These are phyloP conservation scores for Pseudomonodictys pantanalensis DNA, from an alignment of 495 filamentous ascomycete genomes.

Conservation along the genomic window DNA sequence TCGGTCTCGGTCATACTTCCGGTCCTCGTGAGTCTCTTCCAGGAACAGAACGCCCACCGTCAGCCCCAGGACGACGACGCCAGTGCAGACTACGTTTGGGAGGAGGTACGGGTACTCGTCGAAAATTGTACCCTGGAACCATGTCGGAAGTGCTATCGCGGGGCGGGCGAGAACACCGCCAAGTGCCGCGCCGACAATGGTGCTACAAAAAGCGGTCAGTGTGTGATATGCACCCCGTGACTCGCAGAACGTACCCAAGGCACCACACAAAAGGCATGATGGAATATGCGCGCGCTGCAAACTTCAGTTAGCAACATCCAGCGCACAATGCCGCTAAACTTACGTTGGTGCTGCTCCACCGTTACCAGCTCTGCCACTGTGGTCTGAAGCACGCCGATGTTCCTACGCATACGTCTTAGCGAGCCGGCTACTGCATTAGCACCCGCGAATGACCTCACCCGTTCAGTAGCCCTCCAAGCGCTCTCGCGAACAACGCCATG, in stretches of 20 bases:
- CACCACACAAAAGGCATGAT: slow-evolving; percentile 99
- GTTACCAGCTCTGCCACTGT: slow-evolving; percentile 92
- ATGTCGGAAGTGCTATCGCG: slow-evolving; percentile 70
- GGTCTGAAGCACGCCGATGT: slow-evolving; percentile 91
- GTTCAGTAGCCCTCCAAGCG: slow-evolving; percentile 87
- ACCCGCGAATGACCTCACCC: slow-evolving; percentile 55
- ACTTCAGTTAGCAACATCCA: neutral
- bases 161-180: slow-evolving; percentile 88
- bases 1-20: slow-evolving; percentile 69
- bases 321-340: slow-evolving; percentile 35
- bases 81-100: slow-evolving; percentile 87
- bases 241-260: slow-evolving; percentile 58
- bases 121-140: slow-evolving; percentile 76
- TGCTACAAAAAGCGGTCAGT: slow-evolving; percentile 41
- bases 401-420: slow-evolving; percentile 46
- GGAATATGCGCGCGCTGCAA: slow-evolving; percentile 76
- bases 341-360: slow-evolving; percentile 85
- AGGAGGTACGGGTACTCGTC: slow-evolving; percentile 86
- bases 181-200: slow-evolving; percentile 84
- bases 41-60: slow-evolving; percentile 83
- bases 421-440: slow-evolving; percentile 24
- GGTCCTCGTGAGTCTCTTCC: slow-evolving; percentile 90
- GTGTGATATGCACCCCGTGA: neutral
- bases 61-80: slow-evolving; percentile 73
- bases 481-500: slow-evolving; percentile 81